Percentiles rank a stretch among this genome's conserved stretches.
These are phyloP conservation scores for Boletus rufocinnamomeus DNA, from an alignment of 768 basidiomycete genomes.

Conservation along the genomic window DNA sequence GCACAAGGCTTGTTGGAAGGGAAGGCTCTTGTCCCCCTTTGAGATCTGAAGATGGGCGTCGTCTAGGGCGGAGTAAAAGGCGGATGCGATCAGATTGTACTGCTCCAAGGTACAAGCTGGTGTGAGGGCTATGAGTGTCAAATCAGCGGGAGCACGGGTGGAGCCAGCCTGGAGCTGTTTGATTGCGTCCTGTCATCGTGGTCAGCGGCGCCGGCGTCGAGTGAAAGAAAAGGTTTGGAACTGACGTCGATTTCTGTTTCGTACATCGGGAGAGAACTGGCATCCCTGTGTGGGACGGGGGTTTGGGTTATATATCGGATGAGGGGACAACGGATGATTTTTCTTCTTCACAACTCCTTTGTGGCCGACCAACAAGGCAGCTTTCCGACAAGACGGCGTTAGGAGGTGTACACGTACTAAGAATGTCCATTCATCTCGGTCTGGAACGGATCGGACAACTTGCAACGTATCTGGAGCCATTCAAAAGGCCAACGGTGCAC, in stretches of 20 bases:
- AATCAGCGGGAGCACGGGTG: slow-evolving; percentile 12
- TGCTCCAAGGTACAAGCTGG: slow-evolving; percentile 24
- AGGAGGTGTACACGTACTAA: slow-evolving; percentile 6
- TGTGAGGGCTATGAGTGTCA: slow-evolving; percentile 25
- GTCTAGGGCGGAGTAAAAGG: slow-evolving; percentile 26
- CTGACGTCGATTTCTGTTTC: slow-evolving; percentile 24
- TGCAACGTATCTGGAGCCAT: slow-evolving; percentile 54
- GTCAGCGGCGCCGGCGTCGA: not conserved
- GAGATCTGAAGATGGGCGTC: slow-evolving; percentile 19
- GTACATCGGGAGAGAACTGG: slow-evolving; percentile 13
- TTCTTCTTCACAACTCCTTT: not conserved
- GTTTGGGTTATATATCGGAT: slow-evolving; percentile 2
- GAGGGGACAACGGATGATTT: not conserved
- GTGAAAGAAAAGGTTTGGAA: not conserved
- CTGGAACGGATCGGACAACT: slow-evolving; percentile 60
- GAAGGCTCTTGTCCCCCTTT: slow-evolving; percentile 13
- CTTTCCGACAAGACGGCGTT: not conserved
- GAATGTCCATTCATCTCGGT: slow-evolving; percentile 69
- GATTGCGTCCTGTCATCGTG: slow-evolving; percentile 17
- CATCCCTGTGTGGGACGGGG: not conserved
- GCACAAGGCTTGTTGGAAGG: slow-evolving; percentile 24
- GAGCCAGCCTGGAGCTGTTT: slow-evolving; percentile 28
- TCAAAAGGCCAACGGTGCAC: slow-evolving; percentile 82
- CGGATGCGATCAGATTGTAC: slow-evolving; percentile 14
- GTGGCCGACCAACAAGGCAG: not conserved